A percentile compares a stretch with the other conserved stretches of the same genome.
Conservation (phyloP, 768 basidiomycete genomes). For the Podaxis mareebaensis region DNA sequence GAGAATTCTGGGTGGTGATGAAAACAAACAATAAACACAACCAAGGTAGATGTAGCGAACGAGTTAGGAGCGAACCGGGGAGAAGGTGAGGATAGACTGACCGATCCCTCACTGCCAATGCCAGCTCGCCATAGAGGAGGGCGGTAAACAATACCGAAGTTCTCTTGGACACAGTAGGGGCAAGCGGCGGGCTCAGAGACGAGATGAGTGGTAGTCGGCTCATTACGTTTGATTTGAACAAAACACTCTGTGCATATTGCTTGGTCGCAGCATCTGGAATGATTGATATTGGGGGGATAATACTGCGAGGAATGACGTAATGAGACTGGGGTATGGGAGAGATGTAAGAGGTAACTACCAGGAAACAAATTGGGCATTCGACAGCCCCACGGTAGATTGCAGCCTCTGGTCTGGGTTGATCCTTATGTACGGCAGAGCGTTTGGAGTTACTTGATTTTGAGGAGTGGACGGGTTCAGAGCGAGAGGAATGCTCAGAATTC, state of each 20-base stretch:
- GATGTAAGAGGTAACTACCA: slow-evolving; percentile 57
- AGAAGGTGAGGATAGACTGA: slow-evolving; percentile 34
- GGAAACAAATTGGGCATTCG: slow-evolving; percentile 98
- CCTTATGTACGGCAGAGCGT: slow-evolving; percentile 61
- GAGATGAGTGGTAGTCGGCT: slow-evolving; percentile 92
- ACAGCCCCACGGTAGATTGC: slow-evolving; percentile 80
- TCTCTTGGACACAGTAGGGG: slow-evolving; percentile 96
- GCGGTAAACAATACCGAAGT: slow-evolving; percentile 91
- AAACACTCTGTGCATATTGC: slow-evolving; percentile 99
- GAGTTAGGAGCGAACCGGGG: slow-evolving; percentile 10
- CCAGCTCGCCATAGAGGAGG: slow-evolving; percentile 82
- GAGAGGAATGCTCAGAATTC: slow-evolving; percentile 43
- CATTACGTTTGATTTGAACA: slow-evolving; percentile 96
- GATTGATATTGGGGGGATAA: slow-evolving; percentile 96
- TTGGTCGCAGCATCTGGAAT: slow-evolving; percentile 97
- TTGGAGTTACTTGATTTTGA: slow-evolving; percentile 48
- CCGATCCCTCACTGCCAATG: slow-evolving; percentile 72
- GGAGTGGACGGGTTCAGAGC: slow-evolving; percentile 42
- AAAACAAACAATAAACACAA: background rate
- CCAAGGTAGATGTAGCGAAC: background rate
- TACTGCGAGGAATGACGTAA: slow-evolving; percentile 58
- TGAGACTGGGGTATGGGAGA: slow-evolving; percentile 24
- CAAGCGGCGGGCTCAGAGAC: slow-evolving; percentile 97
- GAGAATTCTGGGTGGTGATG: slow-evolving; percentile 43
- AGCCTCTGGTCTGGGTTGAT: slow-evolving; percentile 72